A percentile compares a stretch with the other conserved stretches of the same genome.
These are phyloP conservation scores for Tritrichomonas foetus DNA, from an alignment of 208 protist genomes.

Conservation along the genomic window DNA sequence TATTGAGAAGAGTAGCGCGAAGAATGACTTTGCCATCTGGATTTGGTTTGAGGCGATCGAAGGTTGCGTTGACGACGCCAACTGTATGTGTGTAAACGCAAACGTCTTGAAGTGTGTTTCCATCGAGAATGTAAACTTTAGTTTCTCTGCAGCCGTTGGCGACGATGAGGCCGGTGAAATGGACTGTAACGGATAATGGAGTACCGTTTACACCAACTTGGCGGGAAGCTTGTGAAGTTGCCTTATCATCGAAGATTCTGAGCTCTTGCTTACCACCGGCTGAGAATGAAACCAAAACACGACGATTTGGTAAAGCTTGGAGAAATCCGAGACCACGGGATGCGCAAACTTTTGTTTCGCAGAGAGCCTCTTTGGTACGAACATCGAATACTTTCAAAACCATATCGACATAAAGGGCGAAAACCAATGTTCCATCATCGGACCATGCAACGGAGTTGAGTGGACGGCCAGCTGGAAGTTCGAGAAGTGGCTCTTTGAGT, in stretches of 20 bases:
- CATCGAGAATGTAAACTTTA: not conserved
- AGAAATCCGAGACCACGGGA: not conserved
- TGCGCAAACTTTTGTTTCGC: not conserved
- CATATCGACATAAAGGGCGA: slow-evolving; percentile 26
- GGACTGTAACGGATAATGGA: not conserved
- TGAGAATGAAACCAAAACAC: not conserved
- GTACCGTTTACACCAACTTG: not conserved
- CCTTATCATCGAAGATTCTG: not conserved
- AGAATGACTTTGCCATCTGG: not conserved
- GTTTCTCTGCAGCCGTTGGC: not conserved
- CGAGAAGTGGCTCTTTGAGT: not conserved
- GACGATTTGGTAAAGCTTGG: not conserved
- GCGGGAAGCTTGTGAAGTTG: not conserved
- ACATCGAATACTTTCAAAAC: slow-evolving; percentile 3
- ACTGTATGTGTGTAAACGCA: not conserved
- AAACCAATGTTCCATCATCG: not conserved
- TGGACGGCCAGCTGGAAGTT: not conserved
- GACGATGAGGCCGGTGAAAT: not conserved
- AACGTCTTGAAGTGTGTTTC: not conserved
- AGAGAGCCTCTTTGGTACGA: not conserved
- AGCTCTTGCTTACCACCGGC: slow-evolving; percentile 4
- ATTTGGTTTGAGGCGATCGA: not conserved
- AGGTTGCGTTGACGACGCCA: not conserved
- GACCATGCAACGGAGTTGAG: not conserved
- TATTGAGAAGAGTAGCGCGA: not conserved